Conservation (phyloP, 768 basidiomycete genomes). For the Suillus clintonianus region DNA sequence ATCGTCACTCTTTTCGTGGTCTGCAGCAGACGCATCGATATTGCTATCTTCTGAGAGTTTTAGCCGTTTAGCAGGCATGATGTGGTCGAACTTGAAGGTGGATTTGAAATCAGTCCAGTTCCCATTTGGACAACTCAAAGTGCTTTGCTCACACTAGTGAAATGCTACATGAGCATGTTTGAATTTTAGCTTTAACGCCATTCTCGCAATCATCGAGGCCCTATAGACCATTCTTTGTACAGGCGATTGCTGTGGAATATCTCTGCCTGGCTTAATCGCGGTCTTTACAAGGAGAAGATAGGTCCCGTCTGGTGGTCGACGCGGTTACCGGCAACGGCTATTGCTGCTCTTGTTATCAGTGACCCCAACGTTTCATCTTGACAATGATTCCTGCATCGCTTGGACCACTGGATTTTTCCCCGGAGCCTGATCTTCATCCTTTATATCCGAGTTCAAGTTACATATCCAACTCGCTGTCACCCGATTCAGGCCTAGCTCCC, state of each 20-base stretch:
- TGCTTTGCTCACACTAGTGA: neutral
- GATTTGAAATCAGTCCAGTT: neutral
- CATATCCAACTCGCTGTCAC: conserved; percentile 63
- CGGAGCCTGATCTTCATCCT: conserved; percentile 81
- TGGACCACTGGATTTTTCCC: conserved; percentile 54
- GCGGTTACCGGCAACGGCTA: neutral
- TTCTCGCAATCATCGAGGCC: neutral
- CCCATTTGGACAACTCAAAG: neutral
- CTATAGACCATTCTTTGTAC: neutral
- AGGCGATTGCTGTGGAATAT: neutral
- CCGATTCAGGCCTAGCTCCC: conserved; percentile 67
- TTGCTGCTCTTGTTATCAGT: neutral
- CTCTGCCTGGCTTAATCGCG: neutral
- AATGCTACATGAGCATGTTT: neutral
- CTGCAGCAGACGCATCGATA: conserved; percentile 5
- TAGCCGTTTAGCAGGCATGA: conserved; percentile 58
- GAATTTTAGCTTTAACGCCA: neutral
- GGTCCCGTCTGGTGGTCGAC: neutral
- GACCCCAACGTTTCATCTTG: neutral
- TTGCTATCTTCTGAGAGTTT: conserved; percentile 38
- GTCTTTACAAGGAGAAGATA: neutral
- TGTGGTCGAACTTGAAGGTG: conserved; percentile 8
- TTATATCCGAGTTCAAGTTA: conserved; percentile 69
- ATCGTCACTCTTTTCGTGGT: neutral
- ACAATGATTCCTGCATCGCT: conserved; percentile 35